Base-by-base conservation (phyloP, 164 flowering plant genomes). In the Piper betle region DNA sequence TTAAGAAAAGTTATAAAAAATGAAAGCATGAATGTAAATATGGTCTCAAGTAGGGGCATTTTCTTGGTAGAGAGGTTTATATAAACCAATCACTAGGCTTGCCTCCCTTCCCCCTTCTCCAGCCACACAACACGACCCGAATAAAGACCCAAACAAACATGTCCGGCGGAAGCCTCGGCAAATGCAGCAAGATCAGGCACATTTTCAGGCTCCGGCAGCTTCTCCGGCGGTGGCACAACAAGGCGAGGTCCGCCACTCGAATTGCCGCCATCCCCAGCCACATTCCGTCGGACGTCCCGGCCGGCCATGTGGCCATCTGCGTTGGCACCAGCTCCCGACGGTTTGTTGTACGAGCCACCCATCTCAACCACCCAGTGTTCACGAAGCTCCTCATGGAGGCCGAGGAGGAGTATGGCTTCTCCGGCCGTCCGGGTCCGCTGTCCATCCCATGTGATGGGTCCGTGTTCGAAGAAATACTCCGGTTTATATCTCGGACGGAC, bases 371-470 rank as follows among this genome's bases (percentile, higher is more conserved):
- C 63, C 95, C 95, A 0, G 68, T 79, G 39, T 85, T 90, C 78
- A 65, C 69, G 78, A 78, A 73, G n/a, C 83, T 90, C 0, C 77
- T 90, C 38, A 64, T 68, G 9, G 79, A 80, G 55, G 90, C 97
- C 20, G 95, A 85, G 63, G 97, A 87, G 62, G 95, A 87, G 75
- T 90, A 74, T 71, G 95, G 97, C 6, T 87, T 85, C 79, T 8
- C 64, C 33, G 74, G 80, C 69, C 63, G 67, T n/a, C 50, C 58
- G 2, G 97, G 97, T 13, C 92, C 93, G 2, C 63, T 90, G 25
- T 75, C 83, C 12, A 79, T 90, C 58, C 97, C 97, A 0, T 90
- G 97, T 70, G 97, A 87, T 60, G 97, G 87, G 78, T 62, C 75
- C 0, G 60, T 85, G 0, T 90, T 90, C 71, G 90, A 90, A 52